Base-by-base conservation (phyloP, 2,329 filamentous ascomycete species). In the Ophiostoma piceae region DNA sequence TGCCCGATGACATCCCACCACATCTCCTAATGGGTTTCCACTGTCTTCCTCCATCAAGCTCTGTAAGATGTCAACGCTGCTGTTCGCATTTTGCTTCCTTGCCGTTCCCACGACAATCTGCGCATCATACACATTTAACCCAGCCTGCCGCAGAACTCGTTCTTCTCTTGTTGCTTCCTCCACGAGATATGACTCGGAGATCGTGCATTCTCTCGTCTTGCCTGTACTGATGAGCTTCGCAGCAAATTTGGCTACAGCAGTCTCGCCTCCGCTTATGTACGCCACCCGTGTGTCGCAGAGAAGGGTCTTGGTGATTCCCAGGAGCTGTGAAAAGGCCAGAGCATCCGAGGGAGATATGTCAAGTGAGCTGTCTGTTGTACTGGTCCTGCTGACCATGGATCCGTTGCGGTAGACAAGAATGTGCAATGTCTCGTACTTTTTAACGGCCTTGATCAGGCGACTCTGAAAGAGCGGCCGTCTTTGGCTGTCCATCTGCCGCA, bases 71-170 rank as follows among this genome's bases (percentile, higher is more conserved):
- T 26, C 22, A 8, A 9, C n/a, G 4, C 11, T 57, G 22, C 16
- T 4, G 1, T n/a, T n/a, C 1, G 26, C 26, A 29, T 29, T 29
- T 29, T 29, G 26, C 2, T 22, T n/a, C 78, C 79, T 43, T 91
- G 0, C 11, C 16, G 47, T 7, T 4, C 79, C 79, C 43, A 91
- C 78, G 1, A 92, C 80, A 11, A 82, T 81, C 76, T 92, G 90
- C 2, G 91, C 90, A 2, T 90, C 90, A 76, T 87, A 92, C 0
- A 86, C 84, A 77, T 94, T 93, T 76, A 92, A 77, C 0, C 91
- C 91, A 1, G 84, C 83, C 32, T 82, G 81, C 16, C 90, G 82
- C 32, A 94, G 80, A 72, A 91, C 90, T 11, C 86, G 65, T 76
- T 93, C 91, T 88, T 88, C 91, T 43, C 80, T 77, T 0, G 88